phyloP scores from a whole-genome alignment of 345 rosid species.

The Durio zibethinus region DNA sequence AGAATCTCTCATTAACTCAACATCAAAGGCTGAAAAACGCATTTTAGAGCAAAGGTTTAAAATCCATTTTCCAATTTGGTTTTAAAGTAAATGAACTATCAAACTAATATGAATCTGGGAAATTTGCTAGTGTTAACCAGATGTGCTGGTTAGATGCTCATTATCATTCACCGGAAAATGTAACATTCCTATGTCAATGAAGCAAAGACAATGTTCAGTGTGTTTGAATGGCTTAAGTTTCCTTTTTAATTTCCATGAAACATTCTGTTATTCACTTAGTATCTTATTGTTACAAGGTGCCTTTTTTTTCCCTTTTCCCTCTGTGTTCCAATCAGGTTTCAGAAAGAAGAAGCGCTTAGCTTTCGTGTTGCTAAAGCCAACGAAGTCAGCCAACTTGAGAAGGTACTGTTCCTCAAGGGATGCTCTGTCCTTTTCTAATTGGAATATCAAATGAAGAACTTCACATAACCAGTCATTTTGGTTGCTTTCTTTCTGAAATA shows the following conservation, averaged over 20 bases:
- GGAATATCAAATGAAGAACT: background rate
- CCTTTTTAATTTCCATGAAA: background rate
- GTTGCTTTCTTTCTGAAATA: background rate
- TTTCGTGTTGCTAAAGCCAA: slow-evolving; percentile 66
- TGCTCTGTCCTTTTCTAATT: slow-evolving; percentile 2
- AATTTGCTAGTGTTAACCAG: background rate
- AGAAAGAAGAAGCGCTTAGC: slow-evolving; percentile 81
- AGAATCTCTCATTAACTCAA: slow-evolving; percentile 73
- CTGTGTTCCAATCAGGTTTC: slow-evolving; percentile 45
- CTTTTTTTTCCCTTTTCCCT: background rate
- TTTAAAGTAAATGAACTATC: background rate
- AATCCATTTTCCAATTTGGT: background rate
- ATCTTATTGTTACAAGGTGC: slow-evolving; percentile 2
- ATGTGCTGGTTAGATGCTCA: background rate
- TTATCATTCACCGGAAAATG: background rate
- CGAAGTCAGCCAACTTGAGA: slow-evolving; percentile 78
- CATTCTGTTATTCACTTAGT: slow-evolving; percentile 3
- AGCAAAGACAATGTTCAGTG: background rate
- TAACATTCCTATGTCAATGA: background rate
- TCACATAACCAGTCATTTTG: background rate
- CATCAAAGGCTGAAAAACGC: slow-evolving; percentile 73
- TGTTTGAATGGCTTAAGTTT: background rate
- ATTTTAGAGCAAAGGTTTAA: slow-evolving; percentile 77
- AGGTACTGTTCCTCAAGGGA: slow-evolving; percentile 42
- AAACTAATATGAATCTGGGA: background rate